Evolutionary conservation across 2,329 filamentous ascomycete species (phyloP).

Genomic region (Nannizzia gypsea): DNA sequence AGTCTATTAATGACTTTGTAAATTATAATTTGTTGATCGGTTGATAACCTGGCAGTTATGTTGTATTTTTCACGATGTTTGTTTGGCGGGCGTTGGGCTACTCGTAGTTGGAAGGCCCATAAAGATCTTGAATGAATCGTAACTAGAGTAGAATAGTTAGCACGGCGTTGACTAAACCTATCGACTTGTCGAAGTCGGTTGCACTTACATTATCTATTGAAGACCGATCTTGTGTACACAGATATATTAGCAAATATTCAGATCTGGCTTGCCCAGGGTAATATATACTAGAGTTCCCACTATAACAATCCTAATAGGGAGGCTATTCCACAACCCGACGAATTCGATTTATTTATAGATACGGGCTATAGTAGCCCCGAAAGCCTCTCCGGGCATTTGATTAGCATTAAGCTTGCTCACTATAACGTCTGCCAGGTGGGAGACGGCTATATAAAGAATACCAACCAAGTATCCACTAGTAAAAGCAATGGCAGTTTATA

Average conservation of each 20-base stretch:
- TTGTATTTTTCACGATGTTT: slow-evolving; percentile 20
- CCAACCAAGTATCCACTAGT: slow-evolving; percentile 73
- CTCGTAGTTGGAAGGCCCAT: slow-evolving; percentile 80
- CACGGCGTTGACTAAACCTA: background rate
- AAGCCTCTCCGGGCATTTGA: slow-evolving; percentile 62
- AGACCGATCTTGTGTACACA: slow-evolving; percentile 49
- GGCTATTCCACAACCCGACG: slow-evolving; percentile 77
- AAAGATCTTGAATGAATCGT: slow-evolving; percentile 77
- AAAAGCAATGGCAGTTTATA: slow-evolving; percentile 87
- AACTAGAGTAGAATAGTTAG: slow-evolving; percentile 19
- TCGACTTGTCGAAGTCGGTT: too few species aligned
- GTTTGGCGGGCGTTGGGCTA: slow-evolving; percentile 45
- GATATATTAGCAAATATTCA: slow-evolving; percentile 10
- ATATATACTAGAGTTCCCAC: slow-evolving; percentile 53
- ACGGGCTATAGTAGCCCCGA: slow-evolving; percentile 60
- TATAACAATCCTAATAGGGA: slow-evolving; percentile 82
- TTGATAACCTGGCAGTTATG: too few species aligned
- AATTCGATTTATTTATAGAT: slow-evolving; percentile 87
- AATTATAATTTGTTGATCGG: too few species aligned
- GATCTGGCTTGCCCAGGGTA: background rate
- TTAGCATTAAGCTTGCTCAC: slow-evolving; percentile 83
- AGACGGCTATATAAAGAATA: slow-evolving; percentile 75
- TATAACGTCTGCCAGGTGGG: slow-evolving; percentile 75
- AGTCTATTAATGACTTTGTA: too few species aligned
- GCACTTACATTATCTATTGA: slow-evolving; percentile 84